Evolutionary conservation across 2,329 filamentous ascomycete genomes (phyloP).

Genomic region (Ceratocystiopsis minuta): DNA sequence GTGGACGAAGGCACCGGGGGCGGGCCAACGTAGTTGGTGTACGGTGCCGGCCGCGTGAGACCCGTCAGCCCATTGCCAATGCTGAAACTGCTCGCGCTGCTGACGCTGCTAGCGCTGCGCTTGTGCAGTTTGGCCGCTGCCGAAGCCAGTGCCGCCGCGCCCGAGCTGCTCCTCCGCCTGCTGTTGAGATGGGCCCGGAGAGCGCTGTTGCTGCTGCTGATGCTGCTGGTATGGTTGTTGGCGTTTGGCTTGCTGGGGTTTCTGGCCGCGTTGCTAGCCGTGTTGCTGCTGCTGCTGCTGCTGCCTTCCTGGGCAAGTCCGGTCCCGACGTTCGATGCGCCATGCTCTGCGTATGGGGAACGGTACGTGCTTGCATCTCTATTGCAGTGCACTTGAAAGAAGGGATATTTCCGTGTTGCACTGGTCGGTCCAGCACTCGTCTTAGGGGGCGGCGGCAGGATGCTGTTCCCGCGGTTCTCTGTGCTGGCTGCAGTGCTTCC

Average conservation of each 20-base stretch:
- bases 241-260: conserved; percentile 18
- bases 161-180: conserved; percentile 4
- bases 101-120: conserved; percentile 8
- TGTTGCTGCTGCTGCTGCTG: too few relatives aligned
- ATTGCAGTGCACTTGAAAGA: conserved; percentile 35
- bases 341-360: conserved; percentile 28
- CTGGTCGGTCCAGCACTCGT: conserved; percentile 2
- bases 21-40: conserved; percentile 11
- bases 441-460: neutral
- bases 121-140: conserved; percentile 7
- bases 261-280: too few relatives aligned
- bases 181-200: conserved; percentile 14
- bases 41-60: conserved; percentile 10
- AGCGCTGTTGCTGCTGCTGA: conserved; percentile 9
- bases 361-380: conserved; percentile 38
- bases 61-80: conserved; percentile 10
- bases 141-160: conserved; percentile 4
- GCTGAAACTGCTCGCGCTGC: conserved; percentile 10
- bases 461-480: neutral
- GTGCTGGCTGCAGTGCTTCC: neutral
- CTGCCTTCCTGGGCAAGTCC: too few relatives aligned
- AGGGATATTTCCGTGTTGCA: conserved; percentile 31
- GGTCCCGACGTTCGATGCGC: too few relatives aligned
- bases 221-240: conserved; percentile 13
- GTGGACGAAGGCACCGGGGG: conserved; percentile 9